Evolutionary conservation across 768 basidiomycete species (phyloP).

Genomic region (Boletus rufocinnamomeus): DNA sequence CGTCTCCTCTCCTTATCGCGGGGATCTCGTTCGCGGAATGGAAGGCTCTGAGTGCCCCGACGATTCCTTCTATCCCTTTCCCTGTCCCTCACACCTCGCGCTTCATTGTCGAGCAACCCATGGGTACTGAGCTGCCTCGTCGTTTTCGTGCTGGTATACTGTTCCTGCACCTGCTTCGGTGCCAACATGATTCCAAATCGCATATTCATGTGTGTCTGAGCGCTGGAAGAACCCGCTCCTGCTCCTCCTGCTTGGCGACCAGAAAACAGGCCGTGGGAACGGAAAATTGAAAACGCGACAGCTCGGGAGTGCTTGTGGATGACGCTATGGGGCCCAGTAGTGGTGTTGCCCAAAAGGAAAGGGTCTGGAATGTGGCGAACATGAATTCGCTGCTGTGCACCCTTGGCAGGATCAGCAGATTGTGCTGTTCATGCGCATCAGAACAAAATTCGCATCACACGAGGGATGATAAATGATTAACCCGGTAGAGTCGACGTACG

Average conservation of each 20-base stretch:
- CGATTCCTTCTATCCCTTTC: slow-evolving; percentile 16
- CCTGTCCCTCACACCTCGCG: slow-evolving; percentile 24
- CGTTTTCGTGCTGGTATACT: slow-evolving; percentile 75
- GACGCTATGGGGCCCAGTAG: slow-evolving; percentile 61
- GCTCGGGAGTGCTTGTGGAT: slow-evolving; percentile 85
- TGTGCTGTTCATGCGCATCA: slow-evolving; percentile 29
- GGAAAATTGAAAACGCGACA: slow-evolving; percentile 75
- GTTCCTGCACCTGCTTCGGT: slow-evolving; percentile 73
- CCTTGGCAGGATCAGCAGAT: slow-evolving; percentile 52
- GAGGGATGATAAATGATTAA: not conserved
- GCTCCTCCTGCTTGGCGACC: slow-evolving; percentile 15
- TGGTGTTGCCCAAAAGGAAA: slow-evolving; percentile 41
- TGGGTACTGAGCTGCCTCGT: slow-evolving; percentile 68
- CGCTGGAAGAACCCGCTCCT: slow-evolving; percentile 5
- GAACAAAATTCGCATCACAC: not conserved
- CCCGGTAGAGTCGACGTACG: slow-evolving; percentile 25
- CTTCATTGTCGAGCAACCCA: slow-evolving; percentile 58
- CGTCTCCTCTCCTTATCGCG: slow-evolving; percentile 28
- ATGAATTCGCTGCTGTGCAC: slow-evolving; percentile 67
- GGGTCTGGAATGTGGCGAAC: slow-evolving; percentile 57
- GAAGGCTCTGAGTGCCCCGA: slow-evolving; percentile 14
- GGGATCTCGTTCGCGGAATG: slow-evolving; percentile 22
- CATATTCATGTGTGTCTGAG: slow-evolving; percentile 30
- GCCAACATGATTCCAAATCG: slow-evolving; percentile 59
- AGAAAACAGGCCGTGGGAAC: slow-evolving; percentile 48